Evolutionary conservation across 2,329 filamentous ascomycete species (phyloP).

Genomic region (Chrysoporthe cubensis): DNA sequence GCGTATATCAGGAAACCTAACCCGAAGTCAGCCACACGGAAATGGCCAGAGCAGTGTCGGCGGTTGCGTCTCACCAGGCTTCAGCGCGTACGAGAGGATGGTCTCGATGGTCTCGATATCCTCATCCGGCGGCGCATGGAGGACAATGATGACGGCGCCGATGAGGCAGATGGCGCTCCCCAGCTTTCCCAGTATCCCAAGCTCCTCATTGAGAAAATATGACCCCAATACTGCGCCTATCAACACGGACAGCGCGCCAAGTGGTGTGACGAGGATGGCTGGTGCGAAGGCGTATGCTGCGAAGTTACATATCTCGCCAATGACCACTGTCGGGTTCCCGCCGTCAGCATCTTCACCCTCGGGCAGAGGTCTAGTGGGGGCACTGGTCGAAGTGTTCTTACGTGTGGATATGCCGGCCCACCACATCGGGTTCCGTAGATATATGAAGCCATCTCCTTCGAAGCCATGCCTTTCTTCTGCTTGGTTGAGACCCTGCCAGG

Average conservation of each 20-base stretch:
- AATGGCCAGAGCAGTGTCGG: not conserved
- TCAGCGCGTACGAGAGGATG: constrained; percentile 87
- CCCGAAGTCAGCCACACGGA: constrained; percentile 30
- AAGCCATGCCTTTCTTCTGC: constrained; percentile 92
- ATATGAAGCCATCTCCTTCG: constrained; percentile 93
- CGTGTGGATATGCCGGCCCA: constrained; percentile 92
- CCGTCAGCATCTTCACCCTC: constrained; percentile 19
- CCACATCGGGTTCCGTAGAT: constrained; percentile 94
- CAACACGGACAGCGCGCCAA: constrained; percentile 90
- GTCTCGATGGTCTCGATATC: constrained; percentile 90
- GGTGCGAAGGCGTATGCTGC: constrained; percentile 97
- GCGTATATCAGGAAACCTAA: constrained; percentile 90
- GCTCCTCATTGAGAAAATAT: constrained; percentile 88
- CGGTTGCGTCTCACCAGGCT: constrained; percentile 71
- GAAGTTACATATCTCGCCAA: constrained; percentile 96
- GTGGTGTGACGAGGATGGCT: constrained; percentile 94
- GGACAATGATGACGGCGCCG: constrained; percentile 94
- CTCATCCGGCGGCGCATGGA: constrained; percentile 93
- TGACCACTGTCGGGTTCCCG: constrained; percentile 65
- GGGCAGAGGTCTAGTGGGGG: constrained; percentile 24
- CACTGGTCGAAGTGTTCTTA: constrained; percentile 51
- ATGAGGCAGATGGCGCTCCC: constrained; percentile 96
- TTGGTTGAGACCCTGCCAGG: constrained; percentile 77
- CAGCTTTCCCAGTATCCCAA: constrained; percentile 89
- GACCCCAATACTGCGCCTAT: constrained; percentile 94